phyloP scores from a whole-genome alignment of 169 alveolate species.

The Cystoisospora suis region DNA sequence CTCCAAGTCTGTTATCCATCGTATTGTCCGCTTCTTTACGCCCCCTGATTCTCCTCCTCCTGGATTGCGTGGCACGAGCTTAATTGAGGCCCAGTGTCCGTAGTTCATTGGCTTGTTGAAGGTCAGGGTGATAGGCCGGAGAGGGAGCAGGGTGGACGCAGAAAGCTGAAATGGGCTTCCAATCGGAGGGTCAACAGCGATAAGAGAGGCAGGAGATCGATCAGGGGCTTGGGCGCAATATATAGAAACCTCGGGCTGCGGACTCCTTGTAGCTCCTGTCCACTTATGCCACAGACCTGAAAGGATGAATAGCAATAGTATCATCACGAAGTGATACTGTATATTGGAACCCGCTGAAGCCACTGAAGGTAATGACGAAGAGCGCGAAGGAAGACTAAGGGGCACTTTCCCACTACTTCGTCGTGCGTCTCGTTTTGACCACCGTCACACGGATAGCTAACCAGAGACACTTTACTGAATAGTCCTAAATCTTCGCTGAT shows the following conservation, averaged over 20 bases:
- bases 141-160: constrained; percentile 42
- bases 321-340: too few relatives aligned
- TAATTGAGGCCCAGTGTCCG: constrained; percentile 77
- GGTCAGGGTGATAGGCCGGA: constrained; percentile 61
- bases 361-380: too few relatives aligned
- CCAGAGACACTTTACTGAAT: too few relatives aligned
- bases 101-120: constrained; percentile 73
- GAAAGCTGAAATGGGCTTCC: constrained; percentile 62
- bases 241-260: constrained; percentile 65
- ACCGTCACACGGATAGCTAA: too few relatives aligned
- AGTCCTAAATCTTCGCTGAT: too few relatives aligned
- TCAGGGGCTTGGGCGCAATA: constrained; percentile 65
- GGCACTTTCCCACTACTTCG: too few relatives aligned
- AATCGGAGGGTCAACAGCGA: constrained; percentile 63
- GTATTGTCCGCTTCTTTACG: too few relatives aligned
- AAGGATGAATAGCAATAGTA: constrained; percentile 38
- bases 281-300: constrained; percentile 71
- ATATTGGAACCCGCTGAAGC: too few relatives aligned
- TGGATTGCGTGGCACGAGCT: constrained; percentile 29
- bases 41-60: not conserved
- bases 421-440: too few relatives aligned
- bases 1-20: constrained; percentile 54
- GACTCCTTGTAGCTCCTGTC: constrained; percentile 65
- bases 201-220: constrained; percentile 67
- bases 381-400: too few relatives aligned